Conservation (phyloP, 2,329 filamentous ascomycete genomes). For the Biscogniauxia mediterranea region DNA sequence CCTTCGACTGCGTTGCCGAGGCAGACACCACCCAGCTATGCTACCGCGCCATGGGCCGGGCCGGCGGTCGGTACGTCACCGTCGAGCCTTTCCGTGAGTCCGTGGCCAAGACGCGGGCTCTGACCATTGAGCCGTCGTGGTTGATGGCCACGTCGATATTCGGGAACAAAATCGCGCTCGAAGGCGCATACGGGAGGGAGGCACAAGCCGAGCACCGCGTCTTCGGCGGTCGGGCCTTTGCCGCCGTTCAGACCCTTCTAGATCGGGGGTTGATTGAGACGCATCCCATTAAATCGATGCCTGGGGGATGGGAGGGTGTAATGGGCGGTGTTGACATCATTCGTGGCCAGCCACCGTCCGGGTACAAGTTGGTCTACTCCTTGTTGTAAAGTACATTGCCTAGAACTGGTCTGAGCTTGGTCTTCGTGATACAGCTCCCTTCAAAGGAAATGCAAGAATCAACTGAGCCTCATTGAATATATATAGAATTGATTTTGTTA, state of each 20-base stretch:
- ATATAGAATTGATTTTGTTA: no score
- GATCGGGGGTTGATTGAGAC: conserved; percentile 12
- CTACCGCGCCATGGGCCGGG: conserved; percentile 36
- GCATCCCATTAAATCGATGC: conserved; percentile 17
- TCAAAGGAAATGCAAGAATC: no score
- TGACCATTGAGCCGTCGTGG: conserved; percentile 18
- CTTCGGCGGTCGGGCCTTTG: conserved; percentile 7
- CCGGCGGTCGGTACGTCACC: conserved; percentile 38
- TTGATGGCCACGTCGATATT: conserved; percentile 13
- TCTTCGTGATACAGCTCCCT: no score
- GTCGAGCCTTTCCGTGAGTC: conserved; percentile 34
- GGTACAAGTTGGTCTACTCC: conserved; percentile 11
- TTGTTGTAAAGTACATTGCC: neutral
- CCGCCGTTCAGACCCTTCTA: conserved; percentile 11
- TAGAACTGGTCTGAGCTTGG: no score
- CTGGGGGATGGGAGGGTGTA: conserved; percentile 18
- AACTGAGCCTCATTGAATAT: no score
- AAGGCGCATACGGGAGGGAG: conserved; percentile 7
- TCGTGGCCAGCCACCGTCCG: conserved; percentile 7
- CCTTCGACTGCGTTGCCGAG: conserved; percentile 43
- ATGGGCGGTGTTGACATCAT: conserved; percentile 13
- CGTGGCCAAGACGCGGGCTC: conserved; percentile 10
- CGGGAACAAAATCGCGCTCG: conserved; percentile 8
- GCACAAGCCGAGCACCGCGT: conserved; percentile 2
- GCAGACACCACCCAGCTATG: conserved; percentile 35